Evolutionary conservation across 2,329 filamentous ascomycete species (phyloP).

Genomic region (Byssoonygena ceratinophila): DNA sequence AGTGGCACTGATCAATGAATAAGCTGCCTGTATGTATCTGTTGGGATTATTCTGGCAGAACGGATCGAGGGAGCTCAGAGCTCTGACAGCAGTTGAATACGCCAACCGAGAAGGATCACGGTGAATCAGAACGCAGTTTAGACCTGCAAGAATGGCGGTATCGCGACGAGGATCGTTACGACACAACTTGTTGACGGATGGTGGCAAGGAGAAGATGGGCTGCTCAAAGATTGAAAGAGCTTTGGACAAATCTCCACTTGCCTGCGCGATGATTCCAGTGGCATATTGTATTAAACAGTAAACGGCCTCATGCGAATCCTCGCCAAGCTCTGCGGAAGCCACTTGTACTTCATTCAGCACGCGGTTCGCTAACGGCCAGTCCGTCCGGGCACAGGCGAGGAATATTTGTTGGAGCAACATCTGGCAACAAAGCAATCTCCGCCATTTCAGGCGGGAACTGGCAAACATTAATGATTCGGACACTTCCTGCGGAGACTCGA

Average conservation of each 20-base stretch:
- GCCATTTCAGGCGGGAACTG: constrained; percentile 52
- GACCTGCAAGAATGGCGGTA: constrained; percentile 50
- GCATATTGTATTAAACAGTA: constrained; percentile 58
- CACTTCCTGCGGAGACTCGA: constrained; percentile 32
- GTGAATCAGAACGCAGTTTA: constrained; percentile 64
- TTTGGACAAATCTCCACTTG: constrained; percentile 57
- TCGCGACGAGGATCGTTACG: constrained; percentile 49
- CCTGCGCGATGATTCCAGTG: constrained; percentile 64
- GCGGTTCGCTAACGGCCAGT: constrained; percentile 55
- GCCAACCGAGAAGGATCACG: constrained; percentile 51
- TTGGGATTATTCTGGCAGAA: constrained; percentile 61
- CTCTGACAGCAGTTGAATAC: constrained; percentile 47
- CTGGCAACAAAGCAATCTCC: constrained; percentile 55
- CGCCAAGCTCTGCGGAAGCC: constrained; percentile 37
- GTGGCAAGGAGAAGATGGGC: constrained; percentile 46
- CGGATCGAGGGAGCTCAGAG: constrained; percentile 57
- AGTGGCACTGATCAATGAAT: constrained; percentile 62
- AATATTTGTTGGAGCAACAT: constrained; percentile 62
- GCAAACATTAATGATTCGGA: constrained; percentile 49
- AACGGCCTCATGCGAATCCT: constrained; percentile 34
- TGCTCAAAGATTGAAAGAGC: constrained; percentile 59
- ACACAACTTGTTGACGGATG: constrained; percentile 27
- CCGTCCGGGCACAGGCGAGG: constrained; percentile 57
- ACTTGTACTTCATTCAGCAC: constrained; percentile 46
- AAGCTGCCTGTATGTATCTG: constrained; percentile 65